Evolutionary conservation across 208 protist species (phyloP), one percentile per base, ranked within the genome.

Genomic region (Acanthamoeba sp.): DNA sequence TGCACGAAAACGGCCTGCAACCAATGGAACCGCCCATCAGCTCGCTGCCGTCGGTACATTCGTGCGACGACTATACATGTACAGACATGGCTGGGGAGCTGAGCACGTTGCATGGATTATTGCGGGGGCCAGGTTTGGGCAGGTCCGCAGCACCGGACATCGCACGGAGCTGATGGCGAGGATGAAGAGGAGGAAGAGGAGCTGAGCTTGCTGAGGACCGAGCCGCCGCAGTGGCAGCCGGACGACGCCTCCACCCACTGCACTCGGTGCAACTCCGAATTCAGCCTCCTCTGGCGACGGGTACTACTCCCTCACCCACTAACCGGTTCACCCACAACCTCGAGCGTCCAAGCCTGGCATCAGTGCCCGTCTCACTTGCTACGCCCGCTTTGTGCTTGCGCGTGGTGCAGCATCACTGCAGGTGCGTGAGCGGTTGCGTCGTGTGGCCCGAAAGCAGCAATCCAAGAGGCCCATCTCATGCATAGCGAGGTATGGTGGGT

Each of bases 211-310:
- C 20, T 87, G 29, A n/a, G 78, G 45, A 87, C 78, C 0, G 78
- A 87, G 34, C 78, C 78, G 12, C 78, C 78, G 4, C 45, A 87
- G 78, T 87, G 78, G 78, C n/a, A n/a, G 48, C 40, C 14, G 18
- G 78, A 87, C 78, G 45, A 87, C 9, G 48, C 38, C 6, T n/a
- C 78, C 29, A 52, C 48, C 48, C 40, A 87, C 48, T 87, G 78
- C 78, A 59, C 38, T 27, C 38, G 78, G 4, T 87, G 78, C 48
- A 5, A 40, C 16, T 87, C 78, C 9, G 78, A 87, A 45, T 87
- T 87, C 48, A 87, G 34, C 34, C 78, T 87, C 34, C 78, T 87
- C 24, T 87, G 78, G 78, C 40, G 78, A 38, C 78, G 78, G 78
- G 78, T 87, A 40, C 45, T 38, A 1, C 20, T 78, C 18, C n/a